Evolutionary conservation across 2,329 filamentous ascomycete species (phyloP).

Genomic region (Trichoderma koningii): DNA sequence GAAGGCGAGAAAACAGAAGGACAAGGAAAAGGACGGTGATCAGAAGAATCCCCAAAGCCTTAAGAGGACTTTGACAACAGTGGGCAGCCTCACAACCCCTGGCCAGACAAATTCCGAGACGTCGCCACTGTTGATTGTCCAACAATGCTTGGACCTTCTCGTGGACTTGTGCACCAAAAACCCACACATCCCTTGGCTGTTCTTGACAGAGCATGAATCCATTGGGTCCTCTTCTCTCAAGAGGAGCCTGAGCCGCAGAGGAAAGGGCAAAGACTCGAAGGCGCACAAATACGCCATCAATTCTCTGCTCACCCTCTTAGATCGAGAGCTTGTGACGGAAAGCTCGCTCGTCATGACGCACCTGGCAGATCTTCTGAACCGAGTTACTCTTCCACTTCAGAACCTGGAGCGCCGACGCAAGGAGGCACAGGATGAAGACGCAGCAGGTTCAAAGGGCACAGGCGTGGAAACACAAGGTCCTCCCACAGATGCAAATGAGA

Average conservation of each 20-base stretch:
- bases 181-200: conserved; percentile 83
- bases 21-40: conserved; percentile 61
- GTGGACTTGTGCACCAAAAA: conserved; percentile 84
- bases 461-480: conserved; percentile 41
- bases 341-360: conserved; percentile 97
- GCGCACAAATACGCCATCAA: conserved; percentile 90
- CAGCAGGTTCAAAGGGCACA: conserved; percentile 42
- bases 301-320: conserved; percentile 80
- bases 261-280: conserved; percentile 82
- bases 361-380: conserved; percentile 81
- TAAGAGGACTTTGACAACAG: conserved; percentile 72
- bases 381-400: conserved; percentile 83
- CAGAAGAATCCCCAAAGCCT: conserved; percentile 77
- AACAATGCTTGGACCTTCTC: conserved; percentile 87
- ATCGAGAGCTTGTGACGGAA: conserved; percentile 94
- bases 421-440: conserved; percentile 61
- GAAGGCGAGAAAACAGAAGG: conserved; percentile 77
- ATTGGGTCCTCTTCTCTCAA: conserved; percentile 75
- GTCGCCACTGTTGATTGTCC: conserved; percentile 90
- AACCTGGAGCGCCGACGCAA: conserved; percentile 81
- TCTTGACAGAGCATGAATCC: conserved; percentile 88
- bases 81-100: conserved; percentile 47
- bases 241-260: conserved; percentile 75
- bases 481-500: conserved; percentile 32
- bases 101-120: conserved; percentile 74